Conservation (phyloP, 139 green algal species). For the Coelastrella sp. region DNA sequence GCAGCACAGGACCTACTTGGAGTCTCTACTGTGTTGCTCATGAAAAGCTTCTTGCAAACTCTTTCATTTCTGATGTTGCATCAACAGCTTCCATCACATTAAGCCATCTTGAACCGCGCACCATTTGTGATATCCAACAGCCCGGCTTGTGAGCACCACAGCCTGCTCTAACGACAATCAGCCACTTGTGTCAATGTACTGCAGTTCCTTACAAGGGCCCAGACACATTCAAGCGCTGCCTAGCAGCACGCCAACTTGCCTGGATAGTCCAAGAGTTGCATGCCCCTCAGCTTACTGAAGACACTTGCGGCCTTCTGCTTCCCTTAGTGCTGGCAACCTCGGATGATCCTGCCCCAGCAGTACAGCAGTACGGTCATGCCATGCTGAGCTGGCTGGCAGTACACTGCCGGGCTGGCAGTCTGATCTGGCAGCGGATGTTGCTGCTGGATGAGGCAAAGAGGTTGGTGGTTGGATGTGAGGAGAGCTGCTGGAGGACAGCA, state of each 20-base stretch:
- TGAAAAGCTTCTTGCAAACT: too few species aligned
- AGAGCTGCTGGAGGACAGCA: slow-evolving; percentile 51
- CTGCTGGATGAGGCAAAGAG: slow-evolving; percentile 48
- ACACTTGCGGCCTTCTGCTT: slow-evolving; percentile 8
- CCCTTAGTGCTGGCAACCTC: slow-evolving; percentile 49
- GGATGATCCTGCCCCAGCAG: slow-evolving; percentile 55
- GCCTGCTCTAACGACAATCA: too few species aligned
- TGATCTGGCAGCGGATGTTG: slow-evolving; percentile 54
- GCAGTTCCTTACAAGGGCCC: slow-evolving; percentile 33
- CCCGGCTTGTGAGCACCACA: too few species aligned
- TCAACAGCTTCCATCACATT: too few species aligned
- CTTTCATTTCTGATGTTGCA: too few species aligned
- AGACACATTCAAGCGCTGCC: slow-evolving; percentile 53
- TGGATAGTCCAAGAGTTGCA: slow-evolving; percentile 49
- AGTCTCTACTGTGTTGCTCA: too few species aligned
- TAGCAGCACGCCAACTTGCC: slow-evolving; percentile 60
- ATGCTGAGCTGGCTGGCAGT: slow-evolving; percentile 51
- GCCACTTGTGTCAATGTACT: too few species aligned
- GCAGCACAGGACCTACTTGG: too few species aligned
- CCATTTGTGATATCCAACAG: too few species aligned
- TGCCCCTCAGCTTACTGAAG: not conserved
- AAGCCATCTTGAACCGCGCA: too few species aligned
- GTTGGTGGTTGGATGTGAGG: slow-evolving; percentile 62
- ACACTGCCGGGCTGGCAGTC: slow-evolving; percentile 24
- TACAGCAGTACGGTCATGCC: slow-evolving; percentile 54